Conservation (phyloP, 1,284 basidiomycete species). For the Ceratobasidium papillatum region DNA sequence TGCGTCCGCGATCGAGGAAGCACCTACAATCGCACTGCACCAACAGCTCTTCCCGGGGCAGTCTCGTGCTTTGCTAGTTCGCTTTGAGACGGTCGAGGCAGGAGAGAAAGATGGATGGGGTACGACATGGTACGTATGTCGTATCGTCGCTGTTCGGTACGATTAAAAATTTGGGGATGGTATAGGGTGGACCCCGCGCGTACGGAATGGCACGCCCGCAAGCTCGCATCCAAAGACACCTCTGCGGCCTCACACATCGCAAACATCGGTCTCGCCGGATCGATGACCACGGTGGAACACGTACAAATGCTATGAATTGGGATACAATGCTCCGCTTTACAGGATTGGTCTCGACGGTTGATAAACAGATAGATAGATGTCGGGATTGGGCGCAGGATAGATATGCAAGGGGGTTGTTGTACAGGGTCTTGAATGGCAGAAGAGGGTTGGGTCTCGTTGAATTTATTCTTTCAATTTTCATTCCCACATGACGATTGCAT, state of each 20-base stretch:
- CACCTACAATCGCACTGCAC: slow-evolving; percentile 36
- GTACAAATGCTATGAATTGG: slow-evolving; percentile 29
- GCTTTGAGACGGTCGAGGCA: background rate
- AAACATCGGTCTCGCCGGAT: slow-evolving; percentile 25
- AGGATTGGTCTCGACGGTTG: background rate
- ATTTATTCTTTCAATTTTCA: slow-evolving; percentile 47
- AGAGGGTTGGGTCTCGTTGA: background rate
- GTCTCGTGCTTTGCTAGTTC: slow-evolving; percentile 25
- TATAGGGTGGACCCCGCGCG: slow-evolving; percentile 28
- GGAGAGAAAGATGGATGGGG: slow-evolving; percentile 28
- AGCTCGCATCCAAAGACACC: slow-evolving; percentile 36
- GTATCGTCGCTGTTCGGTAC: background rate
- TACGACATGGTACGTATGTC: slow-evolving; percentile 6
- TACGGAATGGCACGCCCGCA: slow-evolving; percentile 35
- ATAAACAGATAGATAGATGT: slow-evolving; percentile 18
- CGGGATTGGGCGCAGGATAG: slow-evolving; percentile 2
- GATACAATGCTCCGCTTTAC: background rate
- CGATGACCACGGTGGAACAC: slow-evolving; percentile 23
- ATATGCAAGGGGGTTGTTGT: slow-evolving; percentile 35
- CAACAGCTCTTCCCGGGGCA: slow-evolving; percentile 25
- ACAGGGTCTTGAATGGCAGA: slow-evolving; percentile 6
- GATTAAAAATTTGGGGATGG: background rate
- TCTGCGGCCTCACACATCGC: slow-evolving; percentile 33
- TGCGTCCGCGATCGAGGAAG: slow-evolving; percentile 32
- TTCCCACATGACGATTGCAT: slow-evolving; percentile 74